These are phyloP conservation scores for Stemphylium beticola DNA, from an alignment of 2,329 filamentous ascomycete species.

Conservation along the genomic window DNA sequence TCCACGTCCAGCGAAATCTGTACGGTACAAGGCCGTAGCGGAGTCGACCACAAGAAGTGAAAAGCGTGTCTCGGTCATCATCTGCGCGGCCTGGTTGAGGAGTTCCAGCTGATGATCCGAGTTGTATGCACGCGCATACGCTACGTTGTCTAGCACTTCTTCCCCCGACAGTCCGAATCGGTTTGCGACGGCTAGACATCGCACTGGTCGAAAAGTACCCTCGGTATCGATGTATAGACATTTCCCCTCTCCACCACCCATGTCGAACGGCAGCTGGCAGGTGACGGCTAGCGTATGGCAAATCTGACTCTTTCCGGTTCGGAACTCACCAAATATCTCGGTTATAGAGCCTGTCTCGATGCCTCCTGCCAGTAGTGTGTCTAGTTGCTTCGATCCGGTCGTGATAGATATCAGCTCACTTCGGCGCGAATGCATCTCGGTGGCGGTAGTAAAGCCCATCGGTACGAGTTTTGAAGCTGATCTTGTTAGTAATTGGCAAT, in stretches of 20 bases:
- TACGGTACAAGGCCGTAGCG: slow-evolving; percentile 92
- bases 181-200: slow-evolving; percentile 88
- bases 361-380: slow-evolving; percentile 91
- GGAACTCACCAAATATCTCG: slow-evolving; percentile 96
- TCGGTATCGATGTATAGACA: slow-evolving; percentile 99
- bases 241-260: slow-evolving; percentile 98
- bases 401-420: slow-evolving; percentile 98
- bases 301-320: slow-evolving; percentile 97
- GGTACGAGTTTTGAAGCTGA: slow-evolving; percentile 92
- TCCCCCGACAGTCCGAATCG: slow-evolving; percentile 94
- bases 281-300: slow-evolving; percentile 99
- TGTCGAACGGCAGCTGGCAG: slow-evolving; percentile 96
- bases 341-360: slow-evolving; percentile 98
- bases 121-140: slow-evolving; percentile 97
- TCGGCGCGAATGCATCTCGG: slow-evolving; percentile 96
- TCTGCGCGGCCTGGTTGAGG: slow-evolving; percentile 90
- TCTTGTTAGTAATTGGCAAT: slow-evolving; percentile 5
- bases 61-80: slow-evolving; percentile 99
- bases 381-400: slow-evolving; percentile 95
- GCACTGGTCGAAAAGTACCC: slow-evolving; percentile 90
- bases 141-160: slow-evolving; percentile 97
- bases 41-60: slow-evolving; percentile 95
- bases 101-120: slow-evolving; percentile 97
- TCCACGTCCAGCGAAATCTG: slow-evolving; percentile 94
- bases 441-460: slow-evolving; percentile 98